A percentile compares a stretch with the other conserved stretches of the same genome.
These are phyloP conservation scores for Gossypium schwendimanii DNA, from an alignment of 441 rosid species.

Conservation along the genomic window DNA sequence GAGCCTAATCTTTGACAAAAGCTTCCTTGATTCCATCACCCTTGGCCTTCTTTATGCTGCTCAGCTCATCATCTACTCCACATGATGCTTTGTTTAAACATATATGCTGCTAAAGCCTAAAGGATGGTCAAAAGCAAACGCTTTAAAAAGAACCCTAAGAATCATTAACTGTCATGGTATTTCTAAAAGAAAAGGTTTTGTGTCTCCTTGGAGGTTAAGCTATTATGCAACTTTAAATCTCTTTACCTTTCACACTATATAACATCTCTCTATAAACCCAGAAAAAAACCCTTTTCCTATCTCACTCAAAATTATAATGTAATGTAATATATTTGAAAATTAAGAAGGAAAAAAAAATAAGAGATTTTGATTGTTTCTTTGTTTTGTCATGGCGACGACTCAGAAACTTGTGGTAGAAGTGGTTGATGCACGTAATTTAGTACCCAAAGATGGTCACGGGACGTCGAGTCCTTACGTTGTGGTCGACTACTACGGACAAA, in stretches of 20 bases:
- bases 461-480: conserved; percentile 60
- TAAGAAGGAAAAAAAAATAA: no score
- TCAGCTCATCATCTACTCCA: conserved; percentile 4
- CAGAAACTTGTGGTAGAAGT: conserved; percentile 61
- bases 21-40: not conserved
- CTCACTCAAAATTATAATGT: not conserved
- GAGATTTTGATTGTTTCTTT: not conserved
- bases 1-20: conserved; percentile 6
- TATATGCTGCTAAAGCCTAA: not conserved
- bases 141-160: not conserved
- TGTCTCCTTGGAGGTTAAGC: conserved; percentile 17
- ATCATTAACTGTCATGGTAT: not conserved
- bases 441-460: conserved; percentile 65
- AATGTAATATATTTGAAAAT: not conserved
- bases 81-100: not conserved
- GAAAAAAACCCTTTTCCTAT: not conserved
- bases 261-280: not conserved
- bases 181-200: not conserved
- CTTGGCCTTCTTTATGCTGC: not conserved
- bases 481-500: conserved; percentile 53
- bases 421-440: conserved; percentile 41
- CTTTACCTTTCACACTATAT: conserved; percentile 5
- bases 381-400: conserved; percentile 12
- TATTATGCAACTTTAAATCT: conserved; percentile 21
- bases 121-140: conserved; percentile 10